Base-by-base conservation (phyloP, 768 basidiomycete species). In the Leccinum uliginosum region DNA sequence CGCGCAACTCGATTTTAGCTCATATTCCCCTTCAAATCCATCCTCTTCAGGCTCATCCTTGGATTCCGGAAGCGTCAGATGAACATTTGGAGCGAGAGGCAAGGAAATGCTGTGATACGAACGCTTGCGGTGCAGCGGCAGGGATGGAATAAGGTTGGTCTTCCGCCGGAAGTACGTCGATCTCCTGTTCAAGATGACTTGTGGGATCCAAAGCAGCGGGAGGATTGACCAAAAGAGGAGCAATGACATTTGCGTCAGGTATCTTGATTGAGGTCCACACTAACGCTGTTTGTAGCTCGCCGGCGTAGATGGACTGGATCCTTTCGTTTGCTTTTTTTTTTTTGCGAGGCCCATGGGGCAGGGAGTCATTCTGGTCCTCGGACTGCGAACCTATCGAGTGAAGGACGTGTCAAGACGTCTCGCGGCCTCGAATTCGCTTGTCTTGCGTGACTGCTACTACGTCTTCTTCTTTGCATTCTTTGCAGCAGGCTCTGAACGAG, bases 21-120 rank as follows among this genome's bases (percentile, higher is more conserved):
- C 82, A 56, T 90, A 87, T 59, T 86, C 85, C 23, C 68, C 71
- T 51, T 75, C 75, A 45, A 67, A 54, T 24, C n/a, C n/a, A n/a
- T 74, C 74, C 50, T 76, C 75, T 57, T 80, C 80, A 12, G 73
- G 75, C 49, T 77, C 75, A 53, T 65, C 66, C 47, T 73, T 74
- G 12, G 71, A 70, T 51, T 70, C 70, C 58, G 74, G 66, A 26
- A 68, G 71, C 51, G 76, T 70, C 21, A 58, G 64, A 15, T 59
- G 40, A 55, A 67, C 43, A 46, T 61, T 46, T 26, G 59, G 58
- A n/a, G 53, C 50, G 1, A 64, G 56, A 12, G 73, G 75, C 7
- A 79, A 65, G n/a, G 78, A 80, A 27, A 57, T 66, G 24, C 72
- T 71, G 50, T 73, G 70, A 53, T 60, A 55, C n/a, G 55, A 58